Percentiles rank a stretch among this genome's conserved stretches.
Conservation (phyloP, 306 rosid species). For the Medicago arabica region DNA sequence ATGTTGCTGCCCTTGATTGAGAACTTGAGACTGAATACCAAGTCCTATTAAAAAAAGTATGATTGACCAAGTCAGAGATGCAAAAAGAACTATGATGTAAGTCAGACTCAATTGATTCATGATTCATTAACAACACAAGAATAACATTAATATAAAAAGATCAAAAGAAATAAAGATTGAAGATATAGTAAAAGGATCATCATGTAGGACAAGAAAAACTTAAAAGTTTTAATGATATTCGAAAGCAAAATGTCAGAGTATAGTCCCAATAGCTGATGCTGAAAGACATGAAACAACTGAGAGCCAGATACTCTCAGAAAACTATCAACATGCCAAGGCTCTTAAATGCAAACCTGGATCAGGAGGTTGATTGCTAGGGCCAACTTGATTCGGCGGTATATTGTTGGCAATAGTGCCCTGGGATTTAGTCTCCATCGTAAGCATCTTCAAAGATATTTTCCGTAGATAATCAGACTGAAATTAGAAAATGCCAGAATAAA, state of each 20-base stretch:
- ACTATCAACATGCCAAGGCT: slow-evolving; percentile 17
- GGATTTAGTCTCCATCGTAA: slow-evolving; percentile 74
- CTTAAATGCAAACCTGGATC: slow-evolving; percentile 66
- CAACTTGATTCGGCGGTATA: slow-evolving; percentile 54
- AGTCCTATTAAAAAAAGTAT: slow-evolving; percentile 56
- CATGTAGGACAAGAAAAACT: slow-evolving; percentile 28
- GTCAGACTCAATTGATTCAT: slow-evolving; percentile 36
- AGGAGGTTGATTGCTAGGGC: slow-evolving; percentile 63
- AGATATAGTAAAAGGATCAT: slow-evolving; percentile 22
- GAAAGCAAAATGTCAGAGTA: slow-evolving; percentile 24
- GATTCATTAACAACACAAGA: slow-evolving; percentile 30
- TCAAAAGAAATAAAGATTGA: slow-evolving; percentile 1
- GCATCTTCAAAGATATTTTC: slow-evolving; percentile 61
- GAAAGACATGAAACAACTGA: slow-evolving; percentile 28
- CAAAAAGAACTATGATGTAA: neutral
- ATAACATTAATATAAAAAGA: slow-evolving; percentile 17
- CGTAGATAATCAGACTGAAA: slow-evolving; percentile 61
- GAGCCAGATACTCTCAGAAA: neutral
- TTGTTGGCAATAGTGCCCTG: slow-evolving; percentile 51
- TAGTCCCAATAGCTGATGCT: slow-evolving; percentile 25
- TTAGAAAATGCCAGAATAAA: slow-evolving; percentile 23
- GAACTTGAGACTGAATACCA: slow-evolving; percentile 63
- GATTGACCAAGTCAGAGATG: slow-evolving; percentile 28
- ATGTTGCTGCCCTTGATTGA: slow-evolving; percentile 73
- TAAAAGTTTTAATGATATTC: slow-evolving; percentile 6